Evolutionary conservation across 2,329 filamentous ascomycete species (phyloP).

Genomic region (Tolypocladium sp.): DNA sequence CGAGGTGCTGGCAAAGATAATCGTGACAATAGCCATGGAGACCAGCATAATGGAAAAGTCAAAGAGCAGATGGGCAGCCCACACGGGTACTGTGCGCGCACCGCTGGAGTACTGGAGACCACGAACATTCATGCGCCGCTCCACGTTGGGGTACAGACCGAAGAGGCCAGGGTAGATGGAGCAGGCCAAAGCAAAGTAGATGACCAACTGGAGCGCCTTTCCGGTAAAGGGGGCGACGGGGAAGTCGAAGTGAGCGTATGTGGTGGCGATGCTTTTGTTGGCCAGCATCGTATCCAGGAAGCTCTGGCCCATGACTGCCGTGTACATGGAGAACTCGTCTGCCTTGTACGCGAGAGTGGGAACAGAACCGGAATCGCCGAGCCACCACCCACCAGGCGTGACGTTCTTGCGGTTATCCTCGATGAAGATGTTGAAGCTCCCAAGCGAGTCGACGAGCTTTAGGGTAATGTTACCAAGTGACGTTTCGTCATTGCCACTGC

Average conservation of each 20-base stretch:
- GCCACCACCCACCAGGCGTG: conserved; percentile 64
- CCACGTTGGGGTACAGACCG: conserved; percentile 77
- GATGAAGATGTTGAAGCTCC: conserved; percentile 61
- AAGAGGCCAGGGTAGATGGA: conserved; percentile 79
- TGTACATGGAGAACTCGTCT: conserved; percentile 46
- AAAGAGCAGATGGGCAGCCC: conserved; percentile 74
- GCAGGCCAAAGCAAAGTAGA: conserved; percentile 75
- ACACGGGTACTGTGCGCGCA: conserved; percentile 70
- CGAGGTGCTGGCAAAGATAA: conserved; percentile 58
- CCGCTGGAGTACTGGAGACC: conserved; percentile 89
- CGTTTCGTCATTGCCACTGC: background rate
- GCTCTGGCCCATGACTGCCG: conserved; percentile 53
- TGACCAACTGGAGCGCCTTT: conserved; percentile 68
- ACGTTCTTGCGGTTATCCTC: conserved; percentile 54
- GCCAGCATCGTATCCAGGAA: conserved; percentile 54
- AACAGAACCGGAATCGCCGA: conserved; percentile 50
- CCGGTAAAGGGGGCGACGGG: conserved; percentile 62
- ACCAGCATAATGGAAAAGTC: conserved; percentile 66
- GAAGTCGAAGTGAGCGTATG: conserved; percentile 66
- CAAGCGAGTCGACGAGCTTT: conserved; percentile 50
- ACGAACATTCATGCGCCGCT: conserved; percentile 69
- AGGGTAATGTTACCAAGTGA: conserved; percentile 10
- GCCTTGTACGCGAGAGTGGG: conserved; percentile 66
- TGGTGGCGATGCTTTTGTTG: conserved; percentile 59
- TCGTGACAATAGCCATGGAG: conserved; percentile 55